Evolutionary conservation across 2,329 filamentous ascomycete species (phyloP).

Genomic region (Cytospora paraplurivora): DNA sequence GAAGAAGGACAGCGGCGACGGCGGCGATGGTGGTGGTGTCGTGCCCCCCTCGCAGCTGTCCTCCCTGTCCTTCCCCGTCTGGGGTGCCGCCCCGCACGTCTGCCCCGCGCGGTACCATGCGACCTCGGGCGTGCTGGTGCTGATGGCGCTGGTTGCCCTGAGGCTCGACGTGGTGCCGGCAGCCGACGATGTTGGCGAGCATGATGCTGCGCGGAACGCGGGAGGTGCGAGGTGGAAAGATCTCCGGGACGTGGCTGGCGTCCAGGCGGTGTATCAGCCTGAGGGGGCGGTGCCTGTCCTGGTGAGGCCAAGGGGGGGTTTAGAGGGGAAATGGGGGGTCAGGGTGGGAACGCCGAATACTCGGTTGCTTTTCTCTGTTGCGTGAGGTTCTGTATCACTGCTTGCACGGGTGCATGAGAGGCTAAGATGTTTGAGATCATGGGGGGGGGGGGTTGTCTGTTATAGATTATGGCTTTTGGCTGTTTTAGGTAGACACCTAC

Average conservation of each 20-base stretch:
- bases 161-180: conserved; percentile 31
- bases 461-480: too few species aligned
- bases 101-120: conserved; percentile 37
- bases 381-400: neutral
- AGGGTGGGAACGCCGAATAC: conserved; percentile 7
- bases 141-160: conserved; percentile 33
- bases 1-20: neutral
- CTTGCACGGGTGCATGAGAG: too few species aligned
- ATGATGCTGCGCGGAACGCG: neutral
- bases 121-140: conserved; percentile 34
- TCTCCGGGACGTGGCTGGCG: neutral
- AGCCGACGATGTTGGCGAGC: neutral
- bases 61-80: conserved; percentile 30
- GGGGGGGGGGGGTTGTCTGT: too few species aligned
- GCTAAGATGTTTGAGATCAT: too few species aligned
- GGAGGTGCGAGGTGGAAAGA: neutral
- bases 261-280: conserved; percentile 3
- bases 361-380: conserved; percentile 14
- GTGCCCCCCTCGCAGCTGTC: conserved; percentile 20
- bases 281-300: neutral
- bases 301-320: neutral
- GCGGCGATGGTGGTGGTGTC: neutral
- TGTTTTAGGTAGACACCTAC: too few species aligned
- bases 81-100: conserved; percentile 31
- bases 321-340: neutral